These are phyloP conservation scores for Cyamopsis tetragonoloba DNA, from an alignment of 306 rosid species.

Conservation along the genomic window DNA sequence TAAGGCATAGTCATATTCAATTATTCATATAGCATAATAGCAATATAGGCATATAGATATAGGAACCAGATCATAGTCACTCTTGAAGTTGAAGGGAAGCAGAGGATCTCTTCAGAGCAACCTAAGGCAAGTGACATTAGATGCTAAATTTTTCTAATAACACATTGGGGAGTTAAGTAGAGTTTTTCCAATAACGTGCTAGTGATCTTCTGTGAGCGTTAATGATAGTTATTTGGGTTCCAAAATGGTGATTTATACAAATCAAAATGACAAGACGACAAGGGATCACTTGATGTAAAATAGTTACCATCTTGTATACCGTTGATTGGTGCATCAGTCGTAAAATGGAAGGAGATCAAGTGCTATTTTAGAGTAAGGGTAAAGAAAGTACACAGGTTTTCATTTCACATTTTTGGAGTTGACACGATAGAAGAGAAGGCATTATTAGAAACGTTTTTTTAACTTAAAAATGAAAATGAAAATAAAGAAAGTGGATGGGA, in stretches of 20 bases:
- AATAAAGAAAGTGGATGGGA: not conserved
- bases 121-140: not conserved
- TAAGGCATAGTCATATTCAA: not conserved
- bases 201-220: not conserved
- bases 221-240: constrained; percentile 3
- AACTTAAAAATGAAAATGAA: not conserved
- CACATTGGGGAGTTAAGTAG: not conserved
- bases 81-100: too few relatives aligned
- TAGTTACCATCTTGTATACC: not conserved
- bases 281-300: constrained; percentile 15
- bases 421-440: constrained; percentile 1
- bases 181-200: not conserved
- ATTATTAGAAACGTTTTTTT: not conserved
- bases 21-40: too few relatives aligned
- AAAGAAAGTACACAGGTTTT: not conserved
- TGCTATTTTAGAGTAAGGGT: not conserved
- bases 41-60: not conserved
- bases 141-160: not conserved
- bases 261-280: constrained; percentile 11
- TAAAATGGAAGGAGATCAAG: not conserved
- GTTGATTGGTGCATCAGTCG: not conserved
- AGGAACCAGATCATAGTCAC: not conserved
- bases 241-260: not conserved
- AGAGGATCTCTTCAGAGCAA: constrained; percentile 2
- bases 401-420: not conserved